Base-by-base conservation (phyloP, 2,329 filamentous ascomycete species). In the Penicillium glabrum region DNA sequence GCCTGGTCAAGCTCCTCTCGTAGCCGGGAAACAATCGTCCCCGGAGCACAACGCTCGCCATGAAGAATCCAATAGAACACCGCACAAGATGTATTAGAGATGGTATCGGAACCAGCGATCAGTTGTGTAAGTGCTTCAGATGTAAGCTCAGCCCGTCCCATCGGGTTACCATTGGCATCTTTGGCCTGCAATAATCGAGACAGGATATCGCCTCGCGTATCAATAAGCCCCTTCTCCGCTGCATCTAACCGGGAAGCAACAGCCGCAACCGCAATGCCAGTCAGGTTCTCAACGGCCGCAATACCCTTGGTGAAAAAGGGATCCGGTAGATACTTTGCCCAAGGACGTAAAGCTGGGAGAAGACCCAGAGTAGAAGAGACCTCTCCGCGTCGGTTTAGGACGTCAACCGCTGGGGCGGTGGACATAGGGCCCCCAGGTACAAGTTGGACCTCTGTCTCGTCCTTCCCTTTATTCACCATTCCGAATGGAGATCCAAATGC, bases 61-160 rank as follows among this genome's bases (percentile, higher is more conserved):
- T 67, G 65, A 7, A 72, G 53, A 26, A 58, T 68, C 67, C 51
- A 66, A 60, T 61, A 65, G 54, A 62, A 71, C 33, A 60, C 53
- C 3, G 57, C 62, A 24, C 61, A 63, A n/a, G 61, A 55, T 1
- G 70, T 72, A 55, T 72, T 72, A 21, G 67, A 69, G 7, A 70
- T 68, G 4, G 71, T 73, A 43, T 73, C 71, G n/a, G 67, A 69
- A 8, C 70, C 71, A 16, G 70, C 71, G n/a, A 73, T 72, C 2
- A 73, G 57, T 46, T 72, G 64, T 1, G 70, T 73, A 23, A 73
- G 54, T 4, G 70, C 69, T 54, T 73, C 71, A 8, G 71, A 69
- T 14, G 65, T 63, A 8, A 73, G 58, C 35, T 73, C 69, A 9
- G 62, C 56, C 5, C 61, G 59, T 19, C 61, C 61, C 67, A 73